Percentiles rank a stretch among this genome's conserved stretches.
Evolutionary conservation across 768 basidiomycete genomes (phyloP).

Genomic region (Scleroderma bovista): DNA sequence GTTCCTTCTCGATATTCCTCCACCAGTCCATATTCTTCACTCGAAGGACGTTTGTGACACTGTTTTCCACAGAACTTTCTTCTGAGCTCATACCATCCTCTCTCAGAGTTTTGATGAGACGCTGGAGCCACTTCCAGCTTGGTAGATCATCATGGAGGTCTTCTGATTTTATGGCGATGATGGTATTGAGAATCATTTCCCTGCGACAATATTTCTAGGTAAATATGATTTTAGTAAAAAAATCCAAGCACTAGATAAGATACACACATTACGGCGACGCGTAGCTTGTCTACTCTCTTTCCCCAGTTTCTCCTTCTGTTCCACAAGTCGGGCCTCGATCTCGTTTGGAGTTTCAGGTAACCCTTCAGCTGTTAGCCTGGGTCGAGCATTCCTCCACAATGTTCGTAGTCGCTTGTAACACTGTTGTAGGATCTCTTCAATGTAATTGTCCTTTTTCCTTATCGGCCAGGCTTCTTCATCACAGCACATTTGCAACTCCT

Average conservation of each 20-base stretch:
- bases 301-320: not conserved
- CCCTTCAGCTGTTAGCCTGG: not conserved
- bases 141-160: not conserved
- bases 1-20: not conserved
- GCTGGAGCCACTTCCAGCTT: slow-evolving; percentile 6
- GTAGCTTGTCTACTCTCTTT: slow-evolving; percentile 3
- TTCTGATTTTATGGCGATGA: not conserved
- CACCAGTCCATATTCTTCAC: slow-evolving; percentile 8
- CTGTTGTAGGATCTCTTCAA: not conserved
- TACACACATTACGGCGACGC: slow-evolving; percentile 2
- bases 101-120: not conserved
- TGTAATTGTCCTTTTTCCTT: slow-evolving; percentile 1
- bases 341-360: not conserved
- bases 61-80: slow-evolving; percentile 7
- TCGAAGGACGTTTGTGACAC: not conserved
- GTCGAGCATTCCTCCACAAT: not conserved
- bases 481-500: not conserved
- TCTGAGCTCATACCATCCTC: slow-evolving; percentile 12
- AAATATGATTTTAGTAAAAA: not conserved
- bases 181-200: not conserved
- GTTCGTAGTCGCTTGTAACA: slow-evolving; percentile 4
- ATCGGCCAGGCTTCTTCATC: not conserved
- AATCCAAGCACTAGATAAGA: not conserved
- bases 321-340: not conserved
- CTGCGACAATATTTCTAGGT: slow-evolving; percentile 1